Evolutionary conservation across 2,329 filamentous ascomycete species (phyloP), one percentile per base, ranked within the genome.

Genomic region (Xylaria sp.): DNA sequence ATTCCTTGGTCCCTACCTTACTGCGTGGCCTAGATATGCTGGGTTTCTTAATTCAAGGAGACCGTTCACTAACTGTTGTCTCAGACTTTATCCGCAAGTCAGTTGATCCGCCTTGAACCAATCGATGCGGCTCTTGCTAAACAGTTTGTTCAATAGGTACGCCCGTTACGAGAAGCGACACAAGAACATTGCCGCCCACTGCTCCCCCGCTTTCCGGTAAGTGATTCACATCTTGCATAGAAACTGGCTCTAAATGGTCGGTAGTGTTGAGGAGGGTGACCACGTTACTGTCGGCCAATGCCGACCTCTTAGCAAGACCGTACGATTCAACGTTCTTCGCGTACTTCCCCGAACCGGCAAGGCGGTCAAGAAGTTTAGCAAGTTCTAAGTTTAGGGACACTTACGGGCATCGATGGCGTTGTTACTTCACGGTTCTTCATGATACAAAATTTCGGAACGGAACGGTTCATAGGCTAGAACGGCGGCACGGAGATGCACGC

Each of bases 91-190:
- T 99, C 84, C 94, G 94, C 86, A 99, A 99, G 90, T 71, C n/a
- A 69, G 66, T 69, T 48, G 55, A 52, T 10, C 20, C 46, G 13
- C 25, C 4, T 9, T 44, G 3, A 8, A 23, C 20, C 25, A 59
- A 41, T 44, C 44, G 15, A 15, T 6, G 28, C 13, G 44, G 15
- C 12, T 28, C 18, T 50, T 59, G 60, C 69, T 71, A 65, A 65
- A 61, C 2, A 20, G 46, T 39, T n/a, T 37, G 31, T 50, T 44
- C 3, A 34, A 64, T 66, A 71, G 69, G 37, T 99, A 99, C 91
- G 90, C 93, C 84, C 93, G 96, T 91, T 99, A 99, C 87, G 97
- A 99, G 94, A 98, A 98, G 92, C 91, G 96, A 85, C 96, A 99
- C 93, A 98, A 98, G 92, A 99, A 99, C 92, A 90, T 99, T 77